phyloP scores from a whole-genome alignment of 371 early-diverging fungal genomes.

The Conidiobolus incongruus region DNA sequence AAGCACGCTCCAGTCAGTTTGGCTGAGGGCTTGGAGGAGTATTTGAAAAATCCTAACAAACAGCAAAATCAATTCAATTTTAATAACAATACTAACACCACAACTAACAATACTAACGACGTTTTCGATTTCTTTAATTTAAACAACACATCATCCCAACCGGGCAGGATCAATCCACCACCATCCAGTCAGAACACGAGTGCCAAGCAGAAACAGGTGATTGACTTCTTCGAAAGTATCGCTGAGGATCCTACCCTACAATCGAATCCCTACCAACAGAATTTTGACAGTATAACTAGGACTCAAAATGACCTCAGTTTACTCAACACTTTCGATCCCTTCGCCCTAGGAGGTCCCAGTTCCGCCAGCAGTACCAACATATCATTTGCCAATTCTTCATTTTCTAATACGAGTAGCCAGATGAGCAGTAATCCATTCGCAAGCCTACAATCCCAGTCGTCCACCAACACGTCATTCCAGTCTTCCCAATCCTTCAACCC shows the following conservation, averaged over 20 bases:
- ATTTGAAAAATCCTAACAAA: not conserved
- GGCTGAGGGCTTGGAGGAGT: not conserved
- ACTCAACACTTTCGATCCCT: too few relatives aligned
- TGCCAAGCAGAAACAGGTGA: not conserved
- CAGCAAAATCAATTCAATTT: not conserved
- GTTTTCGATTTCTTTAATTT: not conserved
- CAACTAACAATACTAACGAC: not conserved
- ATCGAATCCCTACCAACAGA: not conserved
- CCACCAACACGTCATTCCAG: not conserved
- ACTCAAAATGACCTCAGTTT: too few relatives aligned
- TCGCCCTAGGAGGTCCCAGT: too few relatives aligned
- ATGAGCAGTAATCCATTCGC: not conserved
- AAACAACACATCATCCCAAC: not conserved
- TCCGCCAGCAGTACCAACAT: too few relatives aligned
- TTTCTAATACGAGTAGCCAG: not conserved
- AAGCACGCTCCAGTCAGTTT: constrained; percentile 2
- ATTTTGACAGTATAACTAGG: too few relatives aligned
- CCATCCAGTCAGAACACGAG: not conserved
- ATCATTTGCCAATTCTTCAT: not conserved
- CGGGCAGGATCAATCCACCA: not conserved
- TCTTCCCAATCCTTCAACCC: not conserved
- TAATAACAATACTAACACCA: not conserved
- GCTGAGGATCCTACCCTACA: not conserved
- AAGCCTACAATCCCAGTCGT: not conserved
- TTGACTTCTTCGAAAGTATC: constrained; percentile 2